Conservation (phyloP, 1,139 yeast genomes). For the Nadsonia commutata region DNA sequence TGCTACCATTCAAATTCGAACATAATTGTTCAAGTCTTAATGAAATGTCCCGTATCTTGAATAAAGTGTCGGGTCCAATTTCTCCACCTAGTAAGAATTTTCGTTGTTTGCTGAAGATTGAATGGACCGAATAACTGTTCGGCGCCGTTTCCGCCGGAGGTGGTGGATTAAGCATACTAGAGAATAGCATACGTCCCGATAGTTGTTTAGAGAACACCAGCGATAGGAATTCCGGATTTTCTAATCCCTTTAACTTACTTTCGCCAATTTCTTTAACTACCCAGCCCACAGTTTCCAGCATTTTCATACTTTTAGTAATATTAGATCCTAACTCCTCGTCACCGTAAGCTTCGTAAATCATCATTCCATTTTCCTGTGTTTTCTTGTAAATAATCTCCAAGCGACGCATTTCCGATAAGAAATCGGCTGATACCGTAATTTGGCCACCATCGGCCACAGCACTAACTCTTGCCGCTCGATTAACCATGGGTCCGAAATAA, state of each 20-base stretch:
- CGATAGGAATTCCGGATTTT: conserved; percentile 80
- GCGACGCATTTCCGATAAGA: conserved; percentile 53
- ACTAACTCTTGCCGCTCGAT: conserved; percentile 83
- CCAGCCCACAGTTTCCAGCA: conserved; percentile 60
- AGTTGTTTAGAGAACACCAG: conserved; percentile 59
- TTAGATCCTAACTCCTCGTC: too few relatives aligned
- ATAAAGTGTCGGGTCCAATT: neutral
- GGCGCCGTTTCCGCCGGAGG: too few relatives aligned
- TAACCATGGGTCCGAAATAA: conserved; percentile 97
- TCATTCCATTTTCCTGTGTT: conserved; percentile 1
- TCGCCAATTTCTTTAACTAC: conserved; percentile 67
- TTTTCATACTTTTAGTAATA: conserved; percentile 56
- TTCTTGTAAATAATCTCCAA: conserved; percentile 31
- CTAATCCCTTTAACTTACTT: conserved; percentile 81
- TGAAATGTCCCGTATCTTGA: neutral
- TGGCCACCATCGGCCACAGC: conserved; percentile 99
- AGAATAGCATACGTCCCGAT: conserved; percentile 46
- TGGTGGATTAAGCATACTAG: too few relatives aligned
- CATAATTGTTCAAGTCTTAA: neutral
- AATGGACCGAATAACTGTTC: too few relatives aligned
- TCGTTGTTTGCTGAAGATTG: neutral
- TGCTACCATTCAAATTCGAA: neutral
- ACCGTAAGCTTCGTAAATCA: neutral
- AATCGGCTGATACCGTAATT: conserved; percentile 73
- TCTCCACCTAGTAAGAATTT: neutral